Evolutionary conservation across 2,329 filamentous ascomycete genomes (phyloP), one percentile per base, ranked within the genome.

Genomic region (Fusarium abutilonis): DNA sequence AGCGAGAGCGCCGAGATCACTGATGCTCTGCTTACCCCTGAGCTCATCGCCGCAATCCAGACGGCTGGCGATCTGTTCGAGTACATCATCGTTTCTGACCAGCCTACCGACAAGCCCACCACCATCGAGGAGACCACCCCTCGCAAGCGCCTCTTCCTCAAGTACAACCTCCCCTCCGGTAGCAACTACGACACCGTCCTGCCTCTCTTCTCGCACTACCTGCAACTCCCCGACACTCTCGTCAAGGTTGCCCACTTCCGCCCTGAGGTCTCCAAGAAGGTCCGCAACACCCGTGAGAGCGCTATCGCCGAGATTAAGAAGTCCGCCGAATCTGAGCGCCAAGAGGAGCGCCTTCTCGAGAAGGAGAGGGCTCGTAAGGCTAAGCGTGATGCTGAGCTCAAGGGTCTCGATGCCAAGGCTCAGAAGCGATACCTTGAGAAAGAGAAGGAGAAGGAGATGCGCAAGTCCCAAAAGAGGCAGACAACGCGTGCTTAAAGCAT

Each of bases 1-100:
- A 96, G 88, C 73, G 95, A 99, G 83, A 97, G 89, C 77, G 93
- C 93, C 56, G 95, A 98, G 79, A 89, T 99, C 70, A 97, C 93
- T 11, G 91, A 97, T 41, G 82, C 87, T 7, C 81, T 99, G 66
- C 84, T 99, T 46, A 97, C 92, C 4, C 84, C 90, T n/a, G 94
- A 98, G 70, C 83, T 99, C 34, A 85, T 92, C 76, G 86, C 90
- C 71, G 93, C 91, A 14, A 82, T 96, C 64, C 85, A 90, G 71
- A 79, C 89, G 48, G 92, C 92, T 6, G 94, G 94, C 28, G 89
- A 94, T 60, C 45, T 63, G 47, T 87, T 96, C 65, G 92, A 98
- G 76, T 94, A 93, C 70, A 78, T 99, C 59, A 90, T 99, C 71
- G 82, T 98, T 47, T 90, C 89, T 17, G 95, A 99, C 75, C 93